Base-by-base conservation (phyloP, 176 grass and related monocot species). In the Carex myosuroides region DNA sequence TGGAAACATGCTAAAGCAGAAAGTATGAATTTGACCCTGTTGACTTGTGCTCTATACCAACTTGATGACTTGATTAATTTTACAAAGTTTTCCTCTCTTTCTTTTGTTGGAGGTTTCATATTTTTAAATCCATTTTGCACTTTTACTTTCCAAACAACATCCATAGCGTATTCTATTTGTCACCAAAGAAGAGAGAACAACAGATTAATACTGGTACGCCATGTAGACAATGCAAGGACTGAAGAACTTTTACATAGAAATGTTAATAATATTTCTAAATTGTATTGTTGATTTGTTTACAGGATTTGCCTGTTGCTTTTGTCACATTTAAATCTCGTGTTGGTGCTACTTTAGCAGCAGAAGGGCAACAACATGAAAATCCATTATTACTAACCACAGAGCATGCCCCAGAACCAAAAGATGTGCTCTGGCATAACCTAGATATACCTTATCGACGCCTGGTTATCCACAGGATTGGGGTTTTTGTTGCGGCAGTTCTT, bases 231-330 rank as follows among this genome's bases (percentile, higher is more conserved):
- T 69, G 6, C 12, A 33, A 69, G 16, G 2, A 16, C 33, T 69
- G 33, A 69, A 39, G 14, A 69, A 39, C 13, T 29, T 8, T 0
- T 69, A 39, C 33, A 69, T n/a, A 17, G 2, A 18, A 69, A 69
- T 69, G 5, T n/a, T 14, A 39, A 39, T 37, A 70, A 3, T 17
- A 42, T 70, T 70, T 70, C 13, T 70, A 70, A 50, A 74, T 74
- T 10, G 18, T 39, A 13, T 69, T 56, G 10, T 24, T 54, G 53
- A 80, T 81, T 88, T 29, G 37, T 68, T 74, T 92, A 8, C 85
- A 97, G 94, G 94, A 97, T 59, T 86, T 97, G 37, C 90, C 90
- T 16, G 94, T 92, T 63, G 92, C 91, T 72, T 97, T 97, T 83
- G 94, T 97, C 53, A 88, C 92, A 37, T 97, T 97, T 85, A 94